Evolutionary conservation across 345 rosid species (phyloP).

Genomic region (Adansonia digitata): DNA sequence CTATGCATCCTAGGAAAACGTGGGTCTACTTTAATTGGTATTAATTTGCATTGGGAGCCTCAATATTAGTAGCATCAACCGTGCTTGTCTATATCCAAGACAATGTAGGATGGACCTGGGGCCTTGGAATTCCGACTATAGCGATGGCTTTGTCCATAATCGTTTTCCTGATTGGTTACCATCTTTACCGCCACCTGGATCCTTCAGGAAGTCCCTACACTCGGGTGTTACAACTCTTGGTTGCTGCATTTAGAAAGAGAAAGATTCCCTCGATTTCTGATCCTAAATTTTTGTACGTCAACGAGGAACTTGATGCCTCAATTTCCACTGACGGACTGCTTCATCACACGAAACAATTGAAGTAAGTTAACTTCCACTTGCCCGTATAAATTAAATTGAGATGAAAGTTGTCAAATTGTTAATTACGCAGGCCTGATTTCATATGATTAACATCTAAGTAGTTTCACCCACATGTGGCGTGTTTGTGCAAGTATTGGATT

Average conservation of each 20-base stretch:
- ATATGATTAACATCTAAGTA: background rate
- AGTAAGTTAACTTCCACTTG: constrained; percentile 25
- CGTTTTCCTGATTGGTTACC: constrained; percentile 44
- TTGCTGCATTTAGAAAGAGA: constrained; percentile 53
- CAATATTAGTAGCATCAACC: constrained; percentile 48
- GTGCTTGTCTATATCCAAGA: constrained; percentile 62
- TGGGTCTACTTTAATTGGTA: constrained; percentile 72
- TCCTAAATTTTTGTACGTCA: constrained; percentile 33
- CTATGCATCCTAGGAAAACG: constrained; percentile 35
- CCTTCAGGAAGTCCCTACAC: constrained; percentile 71
- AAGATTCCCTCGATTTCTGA: constrained; percentile 32
- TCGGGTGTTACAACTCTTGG: constrained; percentile 45
- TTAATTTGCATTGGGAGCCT: constrained; percentile 57
- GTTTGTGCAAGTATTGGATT: no score
- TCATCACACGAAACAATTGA: constrained; percentile 38
- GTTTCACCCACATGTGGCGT: no score
- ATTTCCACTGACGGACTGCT: constrained; percentile 53
- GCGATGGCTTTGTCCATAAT: constrained; percentile 54
- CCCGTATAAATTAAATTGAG: background rate
- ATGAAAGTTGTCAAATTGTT: background rate
- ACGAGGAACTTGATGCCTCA: constrained; percentile 46
- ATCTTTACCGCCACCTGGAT: constrained; percentile 52
- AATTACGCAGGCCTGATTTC: background rate
- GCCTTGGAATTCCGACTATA: constrained; percentile 55
- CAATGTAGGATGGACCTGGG: constrained; percentile 64